Base-by-base conservation (phyloP, 176 grass and related monocot species). In the Oryza australiensis region DNA sequence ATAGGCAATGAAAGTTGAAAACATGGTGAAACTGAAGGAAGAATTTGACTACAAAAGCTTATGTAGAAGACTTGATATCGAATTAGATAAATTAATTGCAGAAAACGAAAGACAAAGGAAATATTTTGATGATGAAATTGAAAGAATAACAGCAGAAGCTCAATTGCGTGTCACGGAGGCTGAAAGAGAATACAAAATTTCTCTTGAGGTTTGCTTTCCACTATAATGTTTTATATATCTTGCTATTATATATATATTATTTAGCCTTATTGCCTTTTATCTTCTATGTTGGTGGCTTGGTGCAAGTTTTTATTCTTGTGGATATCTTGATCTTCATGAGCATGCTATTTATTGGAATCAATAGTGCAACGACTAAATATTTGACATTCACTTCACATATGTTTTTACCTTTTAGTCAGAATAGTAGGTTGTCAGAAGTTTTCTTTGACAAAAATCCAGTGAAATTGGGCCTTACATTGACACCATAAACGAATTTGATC, bases 1-100 rank as follows among this genome's bases (percentile, higher is more conserved):
- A 22, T 80, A 99, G 97, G 97, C 97, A 82, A 99, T 99, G 97
- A 99, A 99, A 64, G 97, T 99, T 63, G 93, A 99, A 77, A 99
- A 99, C 66, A 99, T 99, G 97, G 93, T 99, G 68, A 99, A 94
- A 89, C 64, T 99, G 60, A 99, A 99, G 83, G 97, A 96, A 85
- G 97, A 99, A 86, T 99, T 96, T 84, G 97, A 99, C 84, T 99
- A 96, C 86, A 99, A 99, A 88, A 99, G 97, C 78, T 89, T 99
- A 59, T 96, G 93, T 68, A 90, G 97, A 85, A 99, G 91, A 57
- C 93, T 96, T 85, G 97, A 92, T 84, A 90, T 99, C 83, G 97
- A 99, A 38, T 71, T 99, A 62, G 93, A 99, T 76, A 99, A 94
- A 66, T 88, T 99, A 72, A 94, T 96, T 3, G 89, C 91, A 73